Base-by-base conservation (phyloP, 2,329 filamentous ascomycete species). In the Penicillium sp. region DNA sequence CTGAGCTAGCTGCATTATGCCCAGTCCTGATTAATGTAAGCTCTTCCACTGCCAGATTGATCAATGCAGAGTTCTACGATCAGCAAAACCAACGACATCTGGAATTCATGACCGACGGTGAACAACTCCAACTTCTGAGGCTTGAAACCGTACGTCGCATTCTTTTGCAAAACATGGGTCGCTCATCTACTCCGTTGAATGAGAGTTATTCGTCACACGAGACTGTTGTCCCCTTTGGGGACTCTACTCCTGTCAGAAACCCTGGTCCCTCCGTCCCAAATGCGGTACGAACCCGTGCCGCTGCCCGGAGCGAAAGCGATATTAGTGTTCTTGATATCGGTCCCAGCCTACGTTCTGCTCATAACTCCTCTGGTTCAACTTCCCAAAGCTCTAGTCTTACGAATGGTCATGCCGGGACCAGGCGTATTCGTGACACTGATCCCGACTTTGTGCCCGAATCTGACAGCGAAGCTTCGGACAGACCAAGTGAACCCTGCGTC, bases 241-340 rank as follows among this genome's bases (percentile, higher is more conserved):
- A 14, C 13, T 18, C 27, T 9, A 30, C 30, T 35, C 9, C n/a
- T 11, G 10, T n/a, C 9, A 13, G 34, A 32, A 8, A 47, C n/a
- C 39, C 46, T 14, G 39, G 30, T n/a, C 45, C 32, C 13, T 35
- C 19, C 8, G 23, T 30, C 16, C 39, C 23, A 39, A 14, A 18
- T 26, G 16, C 38, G 3, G 18, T 16, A 2, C 44, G 26, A 18
- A 5, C 47, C 8, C 35, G 47, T 18, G 14, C 45, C 4, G 11
- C 18, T 11, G 39, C 55, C 9, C 47, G 56, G 7, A 63, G 59
- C 32, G 63, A 69, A 14, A 66, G 61, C 23, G 64, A 68, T 5
- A 67, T 68, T 53, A 67, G 63, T 27, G 35, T 58, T 5, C 57
- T 69, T 2, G 67, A 68, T 45, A 47, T 69, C 1, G 64, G 65